A percentile compares a stretch with the other conserved stretches of the same genome.
Conservation (phyloP, 345 rosid genomes). For the Firmiana major region DNA sequence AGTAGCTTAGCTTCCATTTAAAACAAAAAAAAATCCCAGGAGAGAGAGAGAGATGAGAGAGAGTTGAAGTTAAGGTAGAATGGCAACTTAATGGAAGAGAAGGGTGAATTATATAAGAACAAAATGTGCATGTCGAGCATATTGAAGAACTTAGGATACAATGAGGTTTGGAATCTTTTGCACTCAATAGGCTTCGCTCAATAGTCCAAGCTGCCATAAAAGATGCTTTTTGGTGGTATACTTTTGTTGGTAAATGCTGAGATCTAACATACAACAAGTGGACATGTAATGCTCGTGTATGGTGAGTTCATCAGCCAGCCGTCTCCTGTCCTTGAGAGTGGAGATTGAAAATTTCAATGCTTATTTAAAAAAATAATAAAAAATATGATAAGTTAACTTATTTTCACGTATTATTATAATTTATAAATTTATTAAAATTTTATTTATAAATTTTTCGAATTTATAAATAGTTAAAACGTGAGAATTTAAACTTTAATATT, state of each 20-base stretch:
- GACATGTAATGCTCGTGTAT: neutral
- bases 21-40: neutral
- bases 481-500: too few species aligned
- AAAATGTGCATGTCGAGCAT: conserved; percentile 15
- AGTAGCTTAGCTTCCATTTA: conserved; percentile 35
- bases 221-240: conserved; percentile 12
- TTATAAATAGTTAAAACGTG: too few species aligned
- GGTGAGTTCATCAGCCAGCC: neutral
- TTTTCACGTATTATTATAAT: too few species aligned
- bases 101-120: neutral
- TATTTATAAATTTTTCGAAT: too few species aligned
- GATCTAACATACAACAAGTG: neutral
- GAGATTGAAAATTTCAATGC: neutral
- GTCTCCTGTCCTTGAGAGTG: neutral
- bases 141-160: neutral
- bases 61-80: neutral
- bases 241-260: neutral
- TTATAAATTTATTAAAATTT: too few species aligned
- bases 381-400: too few species aligned
- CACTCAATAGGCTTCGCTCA: neutral
- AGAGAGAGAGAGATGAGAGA: neutral
- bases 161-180: conserved; percentile 1
- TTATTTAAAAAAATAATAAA: too few species aligned
- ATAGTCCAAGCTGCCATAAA: neutral
- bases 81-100: neutral